These are phyloP conservation scores for Rubus parviflorus DNA, from an alignment of 306 rosid species.

Conservation along the genomic window DNA sequence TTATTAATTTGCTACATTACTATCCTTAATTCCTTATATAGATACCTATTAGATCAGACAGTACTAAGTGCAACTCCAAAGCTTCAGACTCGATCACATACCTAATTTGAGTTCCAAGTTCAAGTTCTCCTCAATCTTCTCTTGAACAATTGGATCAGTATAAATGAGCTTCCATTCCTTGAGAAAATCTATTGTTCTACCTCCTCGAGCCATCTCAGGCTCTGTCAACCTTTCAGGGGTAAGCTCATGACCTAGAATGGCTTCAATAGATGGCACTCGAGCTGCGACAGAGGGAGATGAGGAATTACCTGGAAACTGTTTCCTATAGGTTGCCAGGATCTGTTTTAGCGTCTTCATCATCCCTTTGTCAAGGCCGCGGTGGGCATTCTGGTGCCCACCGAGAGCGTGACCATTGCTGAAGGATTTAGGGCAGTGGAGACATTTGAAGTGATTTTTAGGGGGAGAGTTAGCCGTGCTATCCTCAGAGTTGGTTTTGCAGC, in stretches of 20 bases:
- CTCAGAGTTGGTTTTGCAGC: not conserved
- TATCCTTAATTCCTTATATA: not conserved
- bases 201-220: not conserved
- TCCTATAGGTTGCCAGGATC: not conserved
- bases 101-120: not conserved
- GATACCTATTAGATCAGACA: not conserved
- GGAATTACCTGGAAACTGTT: not conserved
- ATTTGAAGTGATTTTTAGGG: too few species aligned
- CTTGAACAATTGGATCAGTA: not conserved
- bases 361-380: not conserved
- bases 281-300: not conserved
- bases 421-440: not conserved
- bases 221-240: not conserved
- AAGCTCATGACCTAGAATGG: not conserved
- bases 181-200: not conserved
- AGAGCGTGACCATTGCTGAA: not conserved
- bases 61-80: not conserved
- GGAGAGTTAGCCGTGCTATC: not conserved
- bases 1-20: not conserved
- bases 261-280: not conserved
- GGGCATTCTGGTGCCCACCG: not conserved
- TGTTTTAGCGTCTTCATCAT: not conserved
- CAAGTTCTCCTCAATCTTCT: not conserved
- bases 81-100: not conserved
- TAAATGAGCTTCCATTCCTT: not conserved